These are phyloP conservation scores for Penicillium sp. DNA, from an alignment of 2,329 filamentous ascomycete species.

Conservation along the genomic window DNA sequence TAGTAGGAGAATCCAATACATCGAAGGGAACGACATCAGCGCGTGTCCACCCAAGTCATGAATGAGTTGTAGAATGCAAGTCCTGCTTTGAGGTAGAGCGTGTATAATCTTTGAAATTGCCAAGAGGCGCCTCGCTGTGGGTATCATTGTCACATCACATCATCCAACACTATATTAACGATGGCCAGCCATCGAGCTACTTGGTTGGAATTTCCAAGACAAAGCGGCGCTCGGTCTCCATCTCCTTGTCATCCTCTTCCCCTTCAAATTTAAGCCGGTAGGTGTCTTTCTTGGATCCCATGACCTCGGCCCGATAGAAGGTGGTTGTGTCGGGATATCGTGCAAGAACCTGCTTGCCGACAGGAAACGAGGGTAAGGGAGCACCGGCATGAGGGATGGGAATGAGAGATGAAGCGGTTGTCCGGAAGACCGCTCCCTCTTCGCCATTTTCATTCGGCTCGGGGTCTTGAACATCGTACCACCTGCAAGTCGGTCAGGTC, in stretches of 20 bases:
- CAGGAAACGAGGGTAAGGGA: constrained; percentile 54
- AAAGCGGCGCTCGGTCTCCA: constrained; percentile 68
- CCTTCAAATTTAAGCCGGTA: constrained; percentile 67
- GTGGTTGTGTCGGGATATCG: constrained; percentile 79
- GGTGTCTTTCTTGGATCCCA: constrained; percentile 54
- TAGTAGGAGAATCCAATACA: too few species aligned
- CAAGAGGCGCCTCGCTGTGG: constrained; percentile 23
- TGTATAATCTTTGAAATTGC: constrained; percentile 10
- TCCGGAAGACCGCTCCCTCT: constrained; percentile 57
- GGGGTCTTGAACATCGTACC: constrained; percentile 74
- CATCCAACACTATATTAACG: constrained; percentile 6
- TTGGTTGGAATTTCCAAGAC: constrained; percentile 65
- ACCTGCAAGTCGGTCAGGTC: constrained; percentile 13
- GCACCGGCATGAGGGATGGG: constrained; percentile 61
- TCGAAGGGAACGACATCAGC: neutral
- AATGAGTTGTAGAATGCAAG: too few species aligned
- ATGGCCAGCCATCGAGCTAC: constrained; percentile 14
- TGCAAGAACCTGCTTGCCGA: constrained; percentile 67
- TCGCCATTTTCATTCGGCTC: constrained; percentile 66
- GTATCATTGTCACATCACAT: constrained; percentile 24
- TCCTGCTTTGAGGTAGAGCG: too few species aligned
- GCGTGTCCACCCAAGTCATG: neutral
- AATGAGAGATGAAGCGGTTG: constrained; percentile 69
- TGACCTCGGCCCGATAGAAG: constrained; percentile 78
- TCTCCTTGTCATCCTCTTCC: constrained; percentile 66